Base-by-base conservation (phyloP, 805 yeast species). In the Candida insectorum region DNA sequence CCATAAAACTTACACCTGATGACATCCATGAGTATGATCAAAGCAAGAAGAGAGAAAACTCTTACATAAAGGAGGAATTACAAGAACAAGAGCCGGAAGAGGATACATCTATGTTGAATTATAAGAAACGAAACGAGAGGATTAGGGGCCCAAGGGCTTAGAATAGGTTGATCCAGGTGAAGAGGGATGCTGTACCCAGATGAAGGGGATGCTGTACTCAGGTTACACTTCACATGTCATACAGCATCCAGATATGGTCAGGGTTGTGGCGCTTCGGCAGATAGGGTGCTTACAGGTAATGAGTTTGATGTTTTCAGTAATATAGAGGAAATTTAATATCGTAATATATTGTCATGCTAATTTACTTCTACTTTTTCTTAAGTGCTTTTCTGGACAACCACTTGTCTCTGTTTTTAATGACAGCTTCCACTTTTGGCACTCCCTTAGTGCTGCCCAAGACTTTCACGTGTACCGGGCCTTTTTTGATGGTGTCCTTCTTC, bases 1-100 rank as follows among this genome's bases (percentile, higher is more conserved):
- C 78, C 2, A 75, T 83, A 34, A 71, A 71, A 37, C 65, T 83
- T 29, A 73, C 80, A 0, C 83, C 85, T 0, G 87, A 81, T 42
- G 93, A 83, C 45, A 71, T 83, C 13, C 52, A 61, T 40, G 73
- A 65, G 32, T 71, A 67, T 39, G 78, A 73, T 36, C 73, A 71
- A 31, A 33, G 15, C 29, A 20, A 27, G 21, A 31, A 33, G 18
- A 19, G 6, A 14, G 32, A 32, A 13, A 30, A 33, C 24, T 24
- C 26, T 4, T 37, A 37, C 19, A 23, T 37, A 5, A 40, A 36
- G 22, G 36, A 36, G 17, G 43, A 43, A 11, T 24, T 30, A n/a
- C 23, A 30, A 15, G 34, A 37, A 22, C 40, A 38, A 21, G 34
- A 37, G 28, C 34, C 37, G 10, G 47, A 44, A 19, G 44, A 38